These are phyloP conservation scores for Zygoascus tannicola DNA, from an alignment of 805 yeast genomes.

Conservation along the genomic window DNA sequence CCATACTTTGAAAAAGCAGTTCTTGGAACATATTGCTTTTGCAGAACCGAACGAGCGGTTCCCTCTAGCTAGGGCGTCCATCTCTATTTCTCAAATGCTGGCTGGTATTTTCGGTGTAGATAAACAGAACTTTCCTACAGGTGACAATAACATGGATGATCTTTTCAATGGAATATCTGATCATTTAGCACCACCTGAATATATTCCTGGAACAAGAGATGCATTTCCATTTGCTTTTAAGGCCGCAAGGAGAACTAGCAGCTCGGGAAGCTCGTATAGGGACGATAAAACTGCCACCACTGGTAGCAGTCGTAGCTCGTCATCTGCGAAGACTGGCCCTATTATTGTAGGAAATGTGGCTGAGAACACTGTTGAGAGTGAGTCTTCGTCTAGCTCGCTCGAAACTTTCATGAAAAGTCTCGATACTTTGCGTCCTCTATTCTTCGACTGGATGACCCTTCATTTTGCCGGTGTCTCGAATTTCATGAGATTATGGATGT, in stretches of 20 bases:
- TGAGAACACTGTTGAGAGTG: not conserved
- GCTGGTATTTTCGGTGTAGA: conserved; percentile 12
- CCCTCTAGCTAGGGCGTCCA: conserved; percentile 18
- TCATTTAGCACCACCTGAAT: conserved; percentile 13
- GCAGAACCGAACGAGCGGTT: conserved; percentile 14
- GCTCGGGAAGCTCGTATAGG: conserved; percentile 1
- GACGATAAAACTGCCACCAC: not conserved
- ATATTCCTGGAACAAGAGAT: conserved; percentile 8
- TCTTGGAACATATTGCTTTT: conserved; percentile 19
- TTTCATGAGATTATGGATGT: conserved; percentile 56
- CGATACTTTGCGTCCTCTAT: conserved; percentile 16
- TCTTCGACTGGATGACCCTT: conserved; percentile 41
- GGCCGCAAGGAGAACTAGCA: not conserved
- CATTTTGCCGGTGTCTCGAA: conserved; percentile 49
- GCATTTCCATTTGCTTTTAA: conserved; percentile 1
- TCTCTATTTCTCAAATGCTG: conserved; percentile 17
- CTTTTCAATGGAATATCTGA: conserved; percentile 12
- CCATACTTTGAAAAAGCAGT: conserved; percentile 15
- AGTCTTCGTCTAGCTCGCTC: conserved; percentile 5
- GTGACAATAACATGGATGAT: not conserved
- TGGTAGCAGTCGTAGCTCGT: not conserved
- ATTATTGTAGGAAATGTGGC: not conserved
- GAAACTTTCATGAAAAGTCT: conserved; percentile 12
- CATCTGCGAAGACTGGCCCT: not conserved
- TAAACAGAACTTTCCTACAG: conserved; percentile 1